Evolutionary conservation across 257 asterid species (phyloP).

Genomic region (Solanum appendiculatum): DNA sequence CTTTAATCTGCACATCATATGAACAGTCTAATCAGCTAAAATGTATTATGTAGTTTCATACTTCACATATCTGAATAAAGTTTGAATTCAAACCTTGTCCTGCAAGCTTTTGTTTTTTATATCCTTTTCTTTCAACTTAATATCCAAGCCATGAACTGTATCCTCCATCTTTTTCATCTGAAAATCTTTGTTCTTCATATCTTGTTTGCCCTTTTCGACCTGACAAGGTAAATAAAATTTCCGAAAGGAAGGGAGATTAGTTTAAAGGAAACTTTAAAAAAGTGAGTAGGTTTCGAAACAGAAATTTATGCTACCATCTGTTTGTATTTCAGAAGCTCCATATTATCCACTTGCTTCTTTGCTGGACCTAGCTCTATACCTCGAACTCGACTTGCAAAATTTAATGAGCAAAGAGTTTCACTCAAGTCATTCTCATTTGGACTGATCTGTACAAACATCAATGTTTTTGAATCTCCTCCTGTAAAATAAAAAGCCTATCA

Average conservation of each 20-base stretch:
- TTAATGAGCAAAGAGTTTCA: constrained; percentile 89
- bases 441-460: constrained; percentile 98
- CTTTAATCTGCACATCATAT: constrained; percentile 60
- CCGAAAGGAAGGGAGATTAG: neutral
- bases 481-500: neutral
- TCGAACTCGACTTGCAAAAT: constrained; percentile 92
- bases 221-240: constrained; percentile 12
- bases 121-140: constrained; percentile 73
- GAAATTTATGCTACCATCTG: constrained; percentile 48
- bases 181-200: constrained; percentile 62
- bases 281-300: neutral
- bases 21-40: neutral
- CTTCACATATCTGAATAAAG: neutral
- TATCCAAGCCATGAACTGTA: constrained; percentile 66
- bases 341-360: constrained; percentile 77
- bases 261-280: neutral
- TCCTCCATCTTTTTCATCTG: constrained; percentile 87
- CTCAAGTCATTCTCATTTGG: constrained; percentile 77
- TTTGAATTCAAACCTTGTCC: constrained; percentile 57
- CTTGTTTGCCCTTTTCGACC: constrained; percentile 80
- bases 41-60: neutral
- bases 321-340: constrained; percentile 69
- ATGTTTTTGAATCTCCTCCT: constrained; percentile 95
- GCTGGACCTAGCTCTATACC: constrained; percentile 97
- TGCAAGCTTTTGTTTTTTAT: constrained; percentile 63